Evolutionary conservation across 2,329 filamentous ascomycete genomes (phyloP).

Genomic region (Harringtonia lauricola): DNA sequence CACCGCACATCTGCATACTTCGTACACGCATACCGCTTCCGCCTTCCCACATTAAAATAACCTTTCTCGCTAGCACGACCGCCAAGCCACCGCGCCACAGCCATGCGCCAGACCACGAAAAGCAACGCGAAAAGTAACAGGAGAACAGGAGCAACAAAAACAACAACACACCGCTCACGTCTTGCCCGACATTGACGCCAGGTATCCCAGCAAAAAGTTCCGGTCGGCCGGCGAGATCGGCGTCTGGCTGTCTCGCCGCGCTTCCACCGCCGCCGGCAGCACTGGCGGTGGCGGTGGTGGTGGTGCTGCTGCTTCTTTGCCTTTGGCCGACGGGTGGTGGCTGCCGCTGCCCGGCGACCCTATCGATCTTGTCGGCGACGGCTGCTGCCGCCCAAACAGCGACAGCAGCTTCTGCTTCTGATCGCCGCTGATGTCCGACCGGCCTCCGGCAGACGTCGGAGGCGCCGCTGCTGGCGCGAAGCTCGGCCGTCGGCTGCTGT

Average conservation of each 20-base stretch:
- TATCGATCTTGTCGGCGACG: slow-evolving; percentile 10
- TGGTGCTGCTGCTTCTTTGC: not conserved
- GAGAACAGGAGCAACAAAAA: not conserved
- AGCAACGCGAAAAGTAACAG: too few relatives aligned
- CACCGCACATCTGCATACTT: too few relatives aligned
- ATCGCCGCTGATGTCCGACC: slow-evolving; percentile 24
- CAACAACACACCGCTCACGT: not conserved
- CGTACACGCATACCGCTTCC: too few relatives aligned
- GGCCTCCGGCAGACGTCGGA: not conserved
- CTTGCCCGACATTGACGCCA: slow-evolving; percentile 42
- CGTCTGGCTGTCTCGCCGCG: slow-evolving; percentile 34
- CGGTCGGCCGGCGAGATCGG: slow-evolving; percentile 60
- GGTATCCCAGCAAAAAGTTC: slow-evolving; percentile 64
- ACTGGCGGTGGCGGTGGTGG: not conserved
- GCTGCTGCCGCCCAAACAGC: slow-evolving; percentile 44
- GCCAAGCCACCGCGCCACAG: too few relatives aligned
- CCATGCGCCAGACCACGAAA: too few relatives aligned
- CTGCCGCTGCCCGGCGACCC: slow-evolving; percentile 5
- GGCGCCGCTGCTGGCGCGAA: not conserved
- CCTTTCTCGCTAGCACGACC: too few relatives aligned
- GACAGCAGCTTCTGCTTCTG: slow-evolving; percentile 42
- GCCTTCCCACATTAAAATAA: too few relatives aligned
- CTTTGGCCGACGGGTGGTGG: slow-evolving; percentile 15
- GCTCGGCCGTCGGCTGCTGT: not conserved
- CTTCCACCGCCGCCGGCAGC: slow-evolving; percentile 16